These are phyloP conservation scores for Beauveria asiatica DNA, from an alignment of 2,329 filamentous ascomycete genomes.

Conservation along the genomic window DNA sequence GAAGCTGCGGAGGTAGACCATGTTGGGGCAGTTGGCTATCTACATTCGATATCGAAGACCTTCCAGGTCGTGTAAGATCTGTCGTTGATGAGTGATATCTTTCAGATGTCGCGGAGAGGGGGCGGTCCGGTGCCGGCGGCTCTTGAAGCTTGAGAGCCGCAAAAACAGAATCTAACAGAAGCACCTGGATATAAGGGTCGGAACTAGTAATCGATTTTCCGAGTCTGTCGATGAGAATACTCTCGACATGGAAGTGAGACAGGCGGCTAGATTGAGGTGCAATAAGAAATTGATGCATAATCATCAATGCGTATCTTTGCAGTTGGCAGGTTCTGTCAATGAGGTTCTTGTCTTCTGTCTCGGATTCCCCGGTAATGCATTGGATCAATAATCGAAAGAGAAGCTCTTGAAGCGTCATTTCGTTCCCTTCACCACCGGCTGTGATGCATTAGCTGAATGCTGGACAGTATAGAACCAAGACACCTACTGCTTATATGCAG, in stretches of 20 bases:
- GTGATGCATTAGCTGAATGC: conserved; percentile 16
- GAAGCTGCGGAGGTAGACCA: conserved; percentile 59
- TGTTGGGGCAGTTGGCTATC: conserved; percentile 19
- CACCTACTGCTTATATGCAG: conserved; percentile 43
- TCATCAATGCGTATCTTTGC: conserved; percentile 60
- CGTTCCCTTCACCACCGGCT: conserved; percentile 44
- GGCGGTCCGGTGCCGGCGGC: conserved; percentile 28
- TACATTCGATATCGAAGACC: conserved; percentile 27
- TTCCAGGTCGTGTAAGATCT: conserved; percentile 33
- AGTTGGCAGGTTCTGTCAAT: conserved; percentile 51
- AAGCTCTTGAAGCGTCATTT: conserved; percentile 57
- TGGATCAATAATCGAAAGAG: conserved; percentile 58
- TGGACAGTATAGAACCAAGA: background rate
- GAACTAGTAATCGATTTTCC: conserved; percentile 49
- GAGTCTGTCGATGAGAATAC: conserved; percentile 60
- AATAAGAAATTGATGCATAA: conserved; percentile 61
- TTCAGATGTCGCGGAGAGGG: conserved; percentile 37
- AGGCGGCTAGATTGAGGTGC: conserved; percentile 53
- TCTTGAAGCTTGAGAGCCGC: conserved; percentile 61
- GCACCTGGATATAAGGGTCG: conserved; percentile 65
- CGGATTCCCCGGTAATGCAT: conserved; percentile 36
- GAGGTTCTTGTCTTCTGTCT: conserved; percentile 17
- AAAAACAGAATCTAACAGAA: conserved; percentile 71
- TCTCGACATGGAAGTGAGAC: conserved; percentile 59
- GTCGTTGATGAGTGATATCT: conserved; percentile 33